Conservation (phyloP, 2,329 filamentous ascomycete genomes). For the Sarocladium strictum region DNA sequence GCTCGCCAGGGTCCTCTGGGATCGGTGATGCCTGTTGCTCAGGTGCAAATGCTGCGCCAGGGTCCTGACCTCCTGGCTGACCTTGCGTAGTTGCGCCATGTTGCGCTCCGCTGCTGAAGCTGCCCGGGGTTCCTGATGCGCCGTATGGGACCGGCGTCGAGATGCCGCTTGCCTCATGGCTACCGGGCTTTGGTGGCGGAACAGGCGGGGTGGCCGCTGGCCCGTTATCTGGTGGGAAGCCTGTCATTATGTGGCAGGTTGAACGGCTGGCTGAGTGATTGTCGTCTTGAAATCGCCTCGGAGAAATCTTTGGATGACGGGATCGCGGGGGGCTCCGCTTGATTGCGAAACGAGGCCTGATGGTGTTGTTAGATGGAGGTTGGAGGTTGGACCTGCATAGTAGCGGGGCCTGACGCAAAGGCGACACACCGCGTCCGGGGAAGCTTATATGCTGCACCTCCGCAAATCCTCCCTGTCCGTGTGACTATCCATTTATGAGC, state of each 20-base stretch:
- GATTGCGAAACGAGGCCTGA: no score
- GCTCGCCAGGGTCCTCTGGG: constrained; percentile 55
- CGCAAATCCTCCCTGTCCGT: no score
- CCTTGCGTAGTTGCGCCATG: not conserved
- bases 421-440: not conserved
- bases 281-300: not conserved
- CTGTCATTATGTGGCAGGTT: constrained; percentile 6
- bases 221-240: constrained; percentile 16
- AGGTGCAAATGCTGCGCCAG: constrained; percentile 11
- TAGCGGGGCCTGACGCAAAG: not conserved
- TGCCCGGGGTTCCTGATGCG: constrained; percentile 16
- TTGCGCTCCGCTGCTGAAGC: constrained; percentile 18
- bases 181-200: constrained; percentile 66
- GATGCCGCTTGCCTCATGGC: constrained; percentile 61
- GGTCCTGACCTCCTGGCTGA: constrained; percentile 9
- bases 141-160: constrained; percentile 49
- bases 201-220: constrained; percentile 46
- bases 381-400: not conserved
- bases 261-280: not conserved
- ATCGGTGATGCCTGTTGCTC: constrained; percentile 16
- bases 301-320: no score
- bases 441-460: no score
- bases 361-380: not conserved
- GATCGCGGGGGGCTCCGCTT: no score
- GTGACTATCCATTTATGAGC: no score